A percentile compares a stretch with the other conserved stretches of the same genome.
Conservation (phyloP, 805 yeast species). For the Nakazawaea populi region DNA sequence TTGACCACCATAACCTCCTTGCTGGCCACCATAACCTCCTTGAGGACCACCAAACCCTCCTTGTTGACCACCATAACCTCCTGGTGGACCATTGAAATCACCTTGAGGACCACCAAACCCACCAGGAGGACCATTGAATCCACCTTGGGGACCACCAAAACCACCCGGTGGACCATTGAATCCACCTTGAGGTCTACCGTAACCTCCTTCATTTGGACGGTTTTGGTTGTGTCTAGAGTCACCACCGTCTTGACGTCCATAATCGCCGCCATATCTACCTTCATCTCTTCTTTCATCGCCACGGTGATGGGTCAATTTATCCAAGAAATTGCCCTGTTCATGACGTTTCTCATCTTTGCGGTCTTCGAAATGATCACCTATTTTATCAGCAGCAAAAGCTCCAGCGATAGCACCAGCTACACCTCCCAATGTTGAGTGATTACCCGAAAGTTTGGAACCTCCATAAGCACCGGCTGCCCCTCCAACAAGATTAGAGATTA, state of each 20-base stretch:
- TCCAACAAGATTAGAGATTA: constrained; percentile 39
- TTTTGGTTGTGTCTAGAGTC: too few relatives aligned
- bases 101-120: constrained; percentile 11
- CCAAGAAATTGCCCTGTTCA: not conserved
- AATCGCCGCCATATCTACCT: constrained; percentile 12
- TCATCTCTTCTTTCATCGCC: constrained; percentile 10
- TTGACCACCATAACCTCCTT: constrained; percentile 13
- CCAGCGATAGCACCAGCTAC: constrained; percentile 51
- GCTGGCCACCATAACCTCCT: constrained; percentile 10
- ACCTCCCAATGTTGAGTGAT: constrained; percentile 37
- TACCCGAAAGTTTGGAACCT: constrained; percentile 37
- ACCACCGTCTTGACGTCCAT: constrained; percentile 17
- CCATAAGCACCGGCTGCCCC: constrained; percentile 50
- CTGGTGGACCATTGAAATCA: constrained; percentile 8
- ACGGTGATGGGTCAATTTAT: not conserved
- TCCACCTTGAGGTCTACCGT: constrained; percentile 15
- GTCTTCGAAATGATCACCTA: constrained; percentile 33
- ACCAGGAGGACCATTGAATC: constrained; percentile 11
- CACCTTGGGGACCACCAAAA: constrained; percentile 11
- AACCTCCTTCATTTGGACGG: constrained; percentile 11
- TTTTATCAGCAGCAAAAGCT: constrained; percentile 47
- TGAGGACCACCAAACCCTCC: constrained; percentile 9
- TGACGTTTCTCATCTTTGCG: constrained; percentile 9
- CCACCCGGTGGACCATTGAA: constrained; percentile 9
- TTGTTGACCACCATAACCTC: constrained; percentile 9